Conservation (phyloP, 805 yeast genomes). For the Spathaspora boniae region DNA sequence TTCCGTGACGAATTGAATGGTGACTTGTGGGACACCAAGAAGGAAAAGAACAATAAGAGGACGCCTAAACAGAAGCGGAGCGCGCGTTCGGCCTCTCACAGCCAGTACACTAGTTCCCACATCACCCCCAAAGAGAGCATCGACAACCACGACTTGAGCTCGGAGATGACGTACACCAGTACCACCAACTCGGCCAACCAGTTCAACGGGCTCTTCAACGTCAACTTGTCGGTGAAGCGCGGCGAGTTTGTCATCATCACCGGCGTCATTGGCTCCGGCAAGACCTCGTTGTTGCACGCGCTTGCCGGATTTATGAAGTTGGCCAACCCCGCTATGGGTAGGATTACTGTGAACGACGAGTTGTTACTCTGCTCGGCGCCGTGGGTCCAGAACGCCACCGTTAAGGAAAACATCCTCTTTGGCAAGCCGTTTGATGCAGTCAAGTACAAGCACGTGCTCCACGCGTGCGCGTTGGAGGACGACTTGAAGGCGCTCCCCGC, state of each 20-base stretch:
- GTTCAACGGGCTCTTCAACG: conserved; percentile 33
- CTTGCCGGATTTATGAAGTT: conserved; percentile 39
- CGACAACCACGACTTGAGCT: not conserved
- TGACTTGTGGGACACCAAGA: conserved; percentile 22
- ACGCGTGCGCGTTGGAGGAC: conserved; percentile 39
- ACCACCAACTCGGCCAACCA: conserved; percentile 4
- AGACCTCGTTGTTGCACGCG: conserved; percentile 38
- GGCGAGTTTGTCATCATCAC: conserved; percentile 41
- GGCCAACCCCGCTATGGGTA: conserved; percentile 22
- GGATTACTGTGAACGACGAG: conserved; percentile 23
- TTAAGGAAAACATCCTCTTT: conserved; percentile 37
- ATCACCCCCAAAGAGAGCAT: not conserved
- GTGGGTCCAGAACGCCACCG: conserved; percentile 44
- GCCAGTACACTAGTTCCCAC: not conserved
- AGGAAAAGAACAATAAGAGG: conserved; percentile 11
- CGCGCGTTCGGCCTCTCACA: not conserved
- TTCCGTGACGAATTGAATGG: conserved; percentile 22
- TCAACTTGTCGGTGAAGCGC: conserved; percentile 26
- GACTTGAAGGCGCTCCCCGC: conserved; percentile 34
- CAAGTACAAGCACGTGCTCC: conserved; percentile 25
- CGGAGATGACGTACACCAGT: not conserved
- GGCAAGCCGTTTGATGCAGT: conserved; percentile 29
- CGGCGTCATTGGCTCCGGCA: conserved; percentile 44
- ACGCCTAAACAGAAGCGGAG: conserved; percentile 1
- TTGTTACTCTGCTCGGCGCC: conserved; percentile 34